Evolutionary conservation across 1,284 basidiomycete species (phyloP), one percentile per base, ranked within the genome.

Genomic region (Leccinum pachyderme): DNA sequence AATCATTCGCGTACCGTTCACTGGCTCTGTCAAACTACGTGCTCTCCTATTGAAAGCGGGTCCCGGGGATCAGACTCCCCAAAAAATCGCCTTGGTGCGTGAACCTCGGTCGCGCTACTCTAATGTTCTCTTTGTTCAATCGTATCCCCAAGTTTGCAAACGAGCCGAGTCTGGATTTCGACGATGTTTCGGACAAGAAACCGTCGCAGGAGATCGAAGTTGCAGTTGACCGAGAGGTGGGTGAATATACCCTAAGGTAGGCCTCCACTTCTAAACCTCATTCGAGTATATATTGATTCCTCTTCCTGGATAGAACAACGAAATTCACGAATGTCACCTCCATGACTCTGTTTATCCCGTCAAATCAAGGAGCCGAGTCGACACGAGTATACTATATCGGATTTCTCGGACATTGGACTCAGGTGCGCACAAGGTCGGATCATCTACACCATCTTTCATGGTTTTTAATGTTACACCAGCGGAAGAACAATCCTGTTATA

Each of bases 1-100:
- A 66, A 90, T 91, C 59, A 73, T 93, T 53, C 87, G 86, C 45
- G 72, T 93, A 31, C 91, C 91, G 1, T 93, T 93, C 66, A 91
- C 87, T 1, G 87, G 87, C 11, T 83, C 86, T 4, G 87, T 93
- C 35, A 89, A 86, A 63, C 78, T 93, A 35, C 83, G 86, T 29
- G 81, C 86, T 24, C 69, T 93, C 15, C 77, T 93, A 2, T 68
- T 93, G 57, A 91, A 91, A 70, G 76, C 87, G 2, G 89, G 90
- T 7, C 89, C 91, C 0, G 77, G 74, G 3, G 82, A 84, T 50
- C 81, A 87, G 60, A 90, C 89, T 0, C 89, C 89, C 7, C 72
- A 78, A 2, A 87, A 83, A 68, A 77, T 92, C 15, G 64, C 70
- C 12, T 65, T 92, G 69, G 90, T 91, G 57, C 43, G 82, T 72